Conservation (phyloP, 2,329 filamentous ascomycete species). For the Penicillium rolfsii region DNA sequence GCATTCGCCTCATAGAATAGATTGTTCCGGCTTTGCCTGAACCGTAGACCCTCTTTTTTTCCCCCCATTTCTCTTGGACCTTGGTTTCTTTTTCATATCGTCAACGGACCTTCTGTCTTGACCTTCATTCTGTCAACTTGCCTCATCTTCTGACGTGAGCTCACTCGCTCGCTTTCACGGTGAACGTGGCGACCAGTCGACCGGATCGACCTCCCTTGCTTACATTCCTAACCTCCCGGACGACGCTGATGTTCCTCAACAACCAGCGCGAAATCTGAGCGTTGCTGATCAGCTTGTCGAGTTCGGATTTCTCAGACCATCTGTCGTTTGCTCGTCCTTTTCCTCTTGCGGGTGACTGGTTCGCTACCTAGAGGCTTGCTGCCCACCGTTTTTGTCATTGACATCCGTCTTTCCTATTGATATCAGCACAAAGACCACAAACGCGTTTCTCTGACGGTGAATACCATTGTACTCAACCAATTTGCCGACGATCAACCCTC, state of each 20-base stretch:
- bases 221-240: constrained; percentile 24
- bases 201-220: constrained; percentile 16
- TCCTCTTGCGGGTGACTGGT: constrained; percentile 2
- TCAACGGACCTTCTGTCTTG: neutral
- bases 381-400: constrained; percentile 2
- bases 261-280: constrained; percentile 15
- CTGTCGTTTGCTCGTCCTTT: constrained; percentile 11
- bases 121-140: neutral
- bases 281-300: constrained; percentile 7
- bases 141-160: neutral
- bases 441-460: neutral
- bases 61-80: neutral
- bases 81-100: neutral
- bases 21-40: constrained; percentile 8
- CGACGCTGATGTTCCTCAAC: constrained; percentile 17
- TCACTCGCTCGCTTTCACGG: neutral
- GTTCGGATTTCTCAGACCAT: constrained; percentile 10
- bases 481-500: neutral
- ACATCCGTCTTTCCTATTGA: neutral
- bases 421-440: neutral
- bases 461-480: constrained; percentile 1
- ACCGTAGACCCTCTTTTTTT: neutral
- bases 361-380: neutral
- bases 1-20: constrained; percentile 7
- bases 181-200: constrained; percentile 7